These are phyloP conservation scores for Colletotrichum cordylinicola DNA, from an alignment of 2,329 filamentous ascomycete genomes.

Conservation along the genomic window DNA sequence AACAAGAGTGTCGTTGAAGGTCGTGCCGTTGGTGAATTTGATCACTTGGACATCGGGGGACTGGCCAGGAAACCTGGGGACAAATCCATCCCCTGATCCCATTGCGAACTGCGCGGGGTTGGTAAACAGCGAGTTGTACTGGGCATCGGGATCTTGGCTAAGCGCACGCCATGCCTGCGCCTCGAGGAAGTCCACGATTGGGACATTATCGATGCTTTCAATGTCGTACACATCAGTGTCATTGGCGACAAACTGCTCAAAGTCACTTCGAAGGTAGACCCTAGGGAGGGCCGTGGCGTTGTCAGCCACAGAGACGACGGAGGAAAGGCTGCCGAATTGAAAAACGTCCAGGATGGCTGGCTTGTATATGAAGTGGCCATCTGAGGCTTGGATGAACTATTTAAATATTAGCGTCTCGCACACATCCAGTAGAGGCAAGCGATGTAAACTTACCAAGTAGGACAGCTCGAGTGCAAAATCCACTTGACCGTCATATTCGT, in stretches of 20 bases:
- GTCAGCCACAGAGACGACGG: constrained; percentile 20
- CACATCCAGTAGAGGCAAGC: neutral
- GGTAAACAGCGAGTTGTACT: constrained; percentile 23
- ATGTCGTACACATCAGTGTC: constrained; percentile 18
- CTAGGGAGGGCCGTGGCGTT: constrained; percentile 2
- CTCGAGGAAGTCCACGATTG: constrained; percentile 14
- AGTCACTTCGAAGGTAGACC: constrained; percentile 4
- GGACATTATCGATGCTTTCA: constrained; percentile 20
- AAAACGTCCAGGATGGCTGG: constrained; percentile 19
- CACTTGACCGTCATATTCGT: constrained; percentile 17
- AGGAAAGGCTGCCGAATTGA: neutral
- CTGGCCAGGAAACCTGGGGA: neutral
- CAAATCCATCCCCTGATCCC: neutral
- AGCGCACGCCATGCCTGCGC: neutral
- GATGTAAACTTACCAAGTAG: constrained; percentile 14
- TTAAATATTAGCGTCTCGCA: neutral
- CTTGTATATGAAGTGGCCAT: neutral
- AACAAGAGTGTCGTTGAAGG: neutral
- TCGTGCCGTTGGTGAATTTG: constrained; percentile 14
- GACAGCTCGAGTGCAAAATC: constrained; percentile 18
- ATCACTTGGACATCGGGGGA: neutral
- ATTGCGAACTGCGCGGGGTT: neutral
- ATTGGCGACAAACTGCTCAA: neutral
- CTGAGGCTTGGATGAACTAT: neutral
- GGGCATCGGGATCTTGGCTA: constrained; percentile 26